phyloP scores from a whole-genome alignment of 2,329 filamentous ascomycete species.

The Aspergillus thermomutatus region DNA sequence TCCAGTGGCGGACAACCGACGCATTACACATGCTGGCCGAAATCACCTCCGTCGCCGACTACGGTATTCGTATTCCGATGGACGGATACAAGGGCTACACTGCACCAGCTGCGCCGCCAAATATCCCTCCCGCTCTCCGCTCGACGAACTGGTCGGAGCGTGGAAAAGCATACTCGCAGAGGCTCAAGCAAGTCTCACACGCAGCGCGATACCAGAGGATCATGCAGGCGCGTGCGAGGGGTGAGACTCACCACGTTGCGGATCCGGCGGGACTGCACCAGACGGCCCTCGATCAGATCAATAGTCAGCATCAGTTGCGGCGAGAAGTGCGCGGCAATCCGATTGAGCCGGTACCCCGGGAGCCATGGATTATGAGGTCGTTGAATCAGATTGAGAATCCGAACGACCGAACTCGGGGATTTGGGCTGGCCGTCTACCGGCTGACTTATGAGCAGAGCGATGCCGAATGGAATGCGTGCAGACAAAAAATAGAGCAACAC shows the following conservation, averaged over 20 bases:
- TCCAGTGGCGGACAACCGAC: slow-evolving; percentile 15
- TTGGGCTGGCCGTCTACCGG: slow-evolving; percentile 22
- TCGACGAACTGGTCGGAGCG: not conserved
- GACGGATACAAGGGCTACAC: slow-evolving; percentile 20
- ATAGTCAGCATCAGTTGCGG: slow-evolving; percentile 12
- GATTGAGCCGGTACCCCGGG: slow-evolving; percentile 8
- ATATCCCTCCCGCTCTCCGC: not conserved
- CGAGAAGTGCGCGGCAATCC: slow-evolving; percentile 11
- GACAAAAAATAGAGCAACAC: slow-evolving; percentile 20
- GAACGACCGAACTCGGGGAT: not conserved
- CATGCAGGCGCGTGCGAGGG: not conserved
- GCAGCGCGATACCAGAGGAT: not conserved
- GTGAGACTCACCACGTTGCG: not conserved
- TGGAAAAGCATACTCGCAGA: slow-evolving; percentile 4
- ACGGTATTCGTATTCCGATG: slow-evolving; percentile 22
- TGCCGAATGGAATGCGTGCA: slow-evolving; percentile 19
- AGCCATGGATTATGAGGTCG: slow-evolving; percentile 16
- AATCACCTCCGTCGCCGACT: slow-evolving; percentile 15
- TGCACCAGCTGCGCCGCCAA: not conserved
- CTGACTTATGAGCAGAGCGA: slow-evolving; percentile 19
- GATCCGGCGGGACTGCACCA: not conserved
- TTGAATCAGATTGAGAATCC: not conserved
- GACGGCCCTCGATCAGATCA: not conserved
- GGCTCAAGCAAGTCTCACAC: slow-evolving; percentile 9
- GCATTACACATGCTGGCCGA: slow-evolving; percentile 13